Evolutionary conservation across 1,139 yeast species (phyloP), one percentile per base, ranked within the genome.

Genomic region (Suhomyces terraborum): DNA sequence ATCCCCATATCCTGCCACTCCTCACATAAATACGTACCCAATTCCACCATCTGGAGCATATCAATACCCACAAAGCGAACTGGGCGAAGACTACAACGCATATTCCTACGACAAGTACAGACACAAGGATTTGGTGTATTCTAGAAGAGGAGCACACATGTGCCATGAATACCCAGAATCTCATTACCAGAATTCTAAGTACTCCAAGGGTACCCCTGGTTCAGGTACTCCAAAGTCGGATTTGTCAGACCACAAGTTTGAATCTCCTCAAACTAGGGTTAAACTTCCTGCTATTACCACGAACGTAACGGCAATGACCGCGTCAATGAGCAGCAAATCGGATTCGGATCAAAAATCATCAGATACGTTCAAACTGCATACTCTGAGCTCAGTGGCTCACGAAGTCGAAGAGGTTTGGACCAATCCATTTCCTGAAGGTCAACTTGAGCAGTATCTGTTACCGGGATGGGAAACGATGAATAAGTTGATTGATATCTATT

Each of bases 401-500:
- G 32, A 19, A 5, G 23, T 9, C 9, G 23, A 7, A 7, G 32
- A 29, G n/a, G 32, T 18, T 9, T 29, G 32, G 32, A 16, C 23
- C 5, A 18, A 22, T 13, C 40, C 35, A 2, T 36, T 31, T 24
- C 29, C 48, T 13, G 48, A 46, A 8, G 28, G 16, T 12, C 37
- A 43, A 13, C 32, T 52, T 12, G 34, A 27, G 7, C 32, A 53
- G 27, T 56, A 64, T 42, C 77, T 72, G 9, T 56, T 80, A 18
- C 85, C 85, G 1, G 49, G 63, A 8, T 65, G 73, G 67, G 52
- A 54, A 17, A 58, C 63, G 0, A 57, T 77, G 6, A 58, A 61
- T 32, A 52, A 59, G 9, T 50, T 77, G 28, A 51, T 79, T 36
- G 79, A 77, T 45, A 55, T 70, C 16, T 80, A 73, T 53, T 80